Evolutionary conservation across 768 basidiomycete genomes (phyloP), one percentile per base, ranked within the genome.

Genomic region (Suillus placidus): DNA sequence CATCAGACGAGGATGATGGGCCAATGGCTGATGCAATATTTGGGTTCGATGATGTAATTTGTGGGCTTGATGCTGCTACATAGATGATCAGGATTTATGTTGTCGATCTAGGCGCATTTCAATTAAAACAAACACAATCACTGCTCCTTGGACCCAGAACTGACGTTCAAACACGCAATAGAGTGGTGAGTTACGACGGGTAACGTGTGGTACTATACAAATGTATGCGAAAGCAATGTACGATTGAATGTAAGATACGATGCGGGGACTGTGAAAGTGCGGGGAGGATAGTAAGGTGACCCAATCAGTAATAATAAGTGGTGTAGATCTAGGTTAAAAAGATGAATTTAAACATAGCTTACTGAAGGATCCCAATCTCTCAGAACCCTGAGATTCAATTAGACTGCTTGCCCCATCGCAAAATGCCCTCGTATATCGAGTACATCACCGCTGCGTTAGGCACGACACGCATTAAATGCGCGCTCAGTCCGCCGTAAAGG

Each of bases 371-470:
- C 26, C 18, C 9, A 35, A 16, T 2, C 26, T 37, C 18, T 26
- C 8, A 34, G 1, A 62, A 14, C 18, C 26, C 40, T 14, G 52
- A 34, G 20, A 55, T 7, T 63, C 26, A 61, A 47, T 60, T 55
- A 12, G 35, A 35, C 30, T 60, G 23, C 20, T 67, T 60, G 68
- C 72, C 80, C 88, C 88, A 93, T 47, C 88, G 82, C 37, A 96
- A 80, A 37, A 89, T 81, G 32, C 90, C 88, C 76, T 99, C 96
- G 73, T 98, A 98, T 73, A 97, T 95, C 67, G 88, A 89, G 80
- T 91, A 99, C 97, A 99, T 98, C 69, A 96, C 93, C 1, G 91
- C 92, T 0, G 97, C 97, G 71, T 99, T 99, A 8, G 97, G 97
- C 4, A 99, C 93, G 64, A 98, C 95, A 60, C 97, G 90, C 87